Evolutionary conservation across 2,329 filamentous ascomycete genomes (phyloP).

Genomic region (Thermomyces lanuginosus): DNA sequence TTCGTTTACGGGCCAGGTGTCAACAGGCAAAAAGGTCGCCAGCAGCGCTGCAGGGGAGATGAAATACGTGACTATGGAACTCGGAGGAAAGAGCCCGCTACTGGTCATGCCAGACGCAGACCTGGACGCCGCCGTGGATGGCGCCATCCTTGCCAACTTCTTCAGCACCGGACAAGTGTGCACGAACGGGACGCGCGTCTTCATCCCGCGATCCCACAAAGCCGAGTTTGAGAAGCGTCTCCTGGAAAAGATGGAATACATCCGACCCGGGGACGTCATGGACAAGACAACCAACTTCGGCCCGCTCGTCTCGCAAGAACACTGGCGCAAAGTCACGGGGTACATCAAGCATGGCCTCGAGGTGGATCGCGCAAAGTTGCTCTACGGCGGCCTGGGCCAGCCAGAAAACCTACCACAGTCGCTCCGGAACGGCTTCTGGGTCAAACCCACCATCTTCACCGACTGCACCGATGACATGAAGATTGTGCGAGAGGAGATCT

Average conservation of each 20-base stretch:
- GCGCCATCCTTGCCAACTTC: conserved; percentile 88
- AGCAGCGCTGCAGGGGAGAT: conserved; percentile 57
- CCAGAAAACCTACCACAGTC: conserved; percentile 35
- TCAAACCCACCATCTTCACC: conserved; percentile 69
- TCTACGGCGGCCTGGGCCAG: conserved; percentile 53
- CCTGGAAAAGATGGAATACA: conserved; percentile 50
- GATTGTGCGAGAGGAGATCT: conserved; percentile 70
- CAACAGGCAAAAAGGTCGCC: conserved; percentile 69
- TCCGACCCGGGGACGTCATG: conserved; percentile 58
- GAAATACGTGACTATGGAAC: conserved; percentile 87
- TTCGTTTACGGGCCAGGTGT: conserved; percentile 76
- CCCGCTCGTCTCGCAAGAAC: conserved; percentile 57
- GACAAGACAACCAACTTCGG: conserved; percentile 65
- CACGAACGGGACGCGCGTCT: conserved; percentile 81
- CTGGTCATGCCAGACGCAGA: conserved; percentile 68
- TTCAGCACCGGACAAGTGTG: conserved; percentile 84
- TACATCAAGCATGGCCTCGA: conserved; percentile 65
- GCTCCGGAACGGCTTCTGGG: conserved; percentile 57
- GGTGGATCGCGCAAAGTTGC: conserved; percentile 53
- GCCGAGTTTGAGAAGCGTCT: conserved; percentile 51
- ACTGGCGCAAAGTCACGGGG: conserved; percentile 59
- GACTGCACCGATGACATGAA: conserved; percentile 71
- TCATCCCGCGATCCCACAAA: conserved; percentile 54
- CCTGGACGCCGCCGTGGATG: conserved; percentile 64
- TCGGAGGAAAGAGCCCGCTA: conserved; percentile 72